These are phyloP conservation scores for Aureobasidium pullulans DNA, from an alignment of 2,329 filamentous ascomycete genomes.

Conservation along the genomic window DNA sequence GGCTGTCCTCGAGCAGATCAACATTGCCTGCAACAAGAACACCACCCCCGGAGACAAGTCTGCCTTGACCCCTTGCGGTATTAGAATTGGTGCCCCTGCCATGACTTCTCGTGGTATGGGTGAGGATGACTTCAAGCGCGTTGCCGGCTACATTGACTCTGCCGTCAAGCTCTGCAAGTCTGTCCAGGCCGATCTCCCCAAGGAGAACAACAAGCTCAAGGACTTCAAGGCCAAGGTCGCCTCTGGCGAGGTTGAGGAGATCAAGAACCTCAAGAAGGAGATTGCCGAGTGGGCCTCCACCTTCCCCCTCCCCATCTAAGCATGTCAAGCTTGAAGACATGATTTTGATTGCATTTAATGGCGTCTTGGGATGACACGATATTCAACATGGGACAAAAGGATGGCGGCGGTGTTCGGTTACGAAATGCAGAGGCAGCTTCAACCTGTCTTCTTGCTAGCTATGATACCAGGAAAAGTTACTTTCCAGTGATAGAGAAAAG, in stretches of 20 bases:
- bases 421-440: conserved; percentile 11
- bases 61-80: conserved; percentile 85
- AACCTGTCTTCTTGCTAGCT: conserved; percentile 10
- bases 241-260: conserved; percentile 68
- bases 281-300: conserved; percentile 77
- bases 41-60: conserved; percentile 97
- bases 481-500: conserved; percentile 7
- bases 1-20: conserved; percentile 92
- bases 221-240: conserved; percentile 96
- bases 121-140: conserved; percentile 82
- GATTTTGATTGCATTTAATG: conserved; percentile 12
- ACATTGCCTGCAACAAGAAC: conserved; percentile 99
- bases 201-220: conserved; percentile 98
- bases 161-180: conserved; percentile 86
- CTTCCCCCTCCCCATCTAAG: conserved; percentile 82
- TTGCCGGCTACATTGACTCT: conserved; percentile 82
- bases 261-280: conserved; percentile 81
- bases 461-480: conserved; percentile 11
- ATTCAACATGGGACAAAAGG: conserved; percentile 14
- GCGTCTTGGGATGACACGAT: conserved; percentile 11
- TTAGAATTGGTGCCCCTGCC: conserved; percentile 92
- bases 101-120: conserved; percentile 97
- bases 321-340: neutral
- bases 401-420: conserved; percentile 11
- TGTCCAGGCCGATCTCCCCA: conserved; percentile 75